These are phyloP conservation scores for Bromus sterilis DNA, from an alignment of 176 grass and related monocot genomes.

Conservation along the genomic window DNA sequence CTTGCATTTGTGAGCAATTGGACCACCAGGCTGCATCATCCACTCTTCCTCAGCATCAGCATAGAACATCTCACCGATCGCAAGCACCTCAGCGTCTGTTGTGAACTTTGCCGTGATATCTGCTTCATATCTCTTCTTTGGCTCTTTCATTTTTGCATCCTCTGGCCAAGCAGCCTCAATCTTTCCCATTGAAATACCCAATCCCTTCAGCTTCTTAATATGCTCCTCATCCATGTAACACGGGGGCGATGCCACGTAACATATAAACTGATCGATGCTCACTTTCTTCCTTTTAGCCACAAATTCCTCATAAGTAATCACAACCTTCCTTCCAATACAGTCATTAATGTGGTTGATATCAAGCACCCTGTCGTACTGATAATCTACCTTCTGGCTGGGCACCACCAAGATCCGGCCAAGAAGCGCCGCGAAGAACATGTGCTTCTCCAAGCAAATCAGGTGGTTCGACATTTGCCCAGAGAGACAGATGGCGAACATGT, in stretches of 20 bases:
- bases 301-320: slow-evolving; percentile 80
- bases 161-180: slow-evolving; percentile 83
- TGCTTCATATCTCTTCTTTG: slow-evolving; percentile 67
- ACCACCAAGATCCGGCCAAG: slow-evolving; percentile 68
- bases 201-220: slow-evolving; percentile 64
- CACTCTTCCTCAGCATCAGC: slow-evolving; percentile 86
- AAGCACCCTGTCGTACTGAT: slow-evolving; percentile 64
- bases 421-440: slow-evolving; percentile 92
- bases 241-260: slow-evolving; percentile 65
- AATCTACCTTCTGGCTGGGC: slow-evolving; percentile 80
- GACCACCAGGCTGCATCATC: slow-evolving; percentile 83
- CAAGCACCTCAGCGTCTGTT: slow-evolving; percentile 72
- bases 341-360: slow-evolving; percentile 85
- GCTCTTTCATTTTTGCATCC: slow-evolving; percentile 81
- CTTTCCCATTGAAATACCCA: slow-evolving; percentile 66
- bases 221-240: slow-evolving; percentile 96
- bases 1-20: slow-evolving; percentile 78
- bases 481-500: slow-evolving; percentile 75
- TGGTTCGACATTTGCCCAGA: slow-evolving; percentile 99
- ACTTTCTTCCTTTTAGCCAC: slow-evolving; percentile 62
- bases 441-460: slow-evolving; percentile 96
- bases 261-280: slow-evolving; percentile 85
- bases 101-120: slow-evolving; percentile 76
- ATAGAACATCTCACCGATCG: slow-evolving; percentile 88
- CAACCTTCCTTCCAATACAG: slow-evolving; percentile 67